Percentiles rank a stretch among this genome's conserved stretches.
Evolutionary conservation across 257 asterid species (phyloP).

Genomic region (Haberlea rhodopensis): DNA sequence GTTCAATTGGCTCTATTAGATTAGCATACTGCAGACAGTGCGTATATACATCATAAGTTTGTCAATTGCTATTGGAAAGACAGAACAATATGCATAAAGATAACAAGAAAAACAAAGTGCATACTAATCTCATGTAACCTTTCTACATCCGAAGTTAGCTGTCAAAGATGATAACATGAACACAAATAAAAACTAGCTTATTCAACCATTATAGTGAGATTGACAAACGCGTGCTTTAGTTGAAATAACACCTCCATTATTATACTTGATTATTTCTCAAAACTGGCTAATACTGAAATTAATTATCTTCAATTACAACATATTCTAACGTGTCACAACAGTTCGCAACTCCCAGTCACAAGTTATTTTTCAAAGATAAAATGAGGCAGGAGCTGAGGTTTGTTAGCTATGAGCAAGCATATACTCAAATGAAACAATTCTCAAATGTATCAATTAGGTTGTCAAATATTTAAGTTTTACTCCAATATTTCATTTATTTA

Average conservation of each 20-base stretch:
- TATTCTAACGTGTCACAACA: neutral
- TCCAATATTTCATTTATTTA: no score
- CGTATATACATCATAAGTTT: constrained; percentile 20
- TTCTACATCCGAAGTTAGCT: neutral
- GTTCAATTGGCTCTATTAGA: constrained; percentile 70
- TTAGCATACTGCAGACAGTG: constrained; percentile 54
- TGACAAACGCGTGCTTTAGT: neutral
- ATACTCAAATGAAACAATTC: no score
- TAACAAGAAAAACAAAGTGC: constrained; percentile 3
- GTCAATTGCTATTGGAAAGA: constrained; percentile 16
- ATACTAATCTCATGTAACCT: neutral
- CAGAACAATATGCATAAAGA: neutral
- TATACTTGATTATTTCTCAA: constrained; percentile 5
- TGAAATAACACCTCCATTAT: neutral
- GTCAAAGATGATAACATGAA: neutral
- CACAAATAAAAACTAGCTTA: constrained; percentile 8
- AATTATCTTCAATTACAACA: neutral
- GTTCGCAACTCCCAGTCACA: neutral
- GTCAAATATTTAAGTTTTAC: no score
- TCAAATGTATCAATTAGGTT: no score
- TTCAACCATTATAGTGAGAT: neutral
- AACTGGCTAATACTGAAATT: neutral
- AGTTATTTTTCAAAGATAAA: no score
- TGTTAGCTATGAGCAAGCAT: no score
- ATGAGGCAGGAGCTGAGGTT: no score